These are phyloP conservation scores for Limnanthes douglasii DNA, from an alignment of 345 rosid genomes.

Conservation along the genomic window DNA sequence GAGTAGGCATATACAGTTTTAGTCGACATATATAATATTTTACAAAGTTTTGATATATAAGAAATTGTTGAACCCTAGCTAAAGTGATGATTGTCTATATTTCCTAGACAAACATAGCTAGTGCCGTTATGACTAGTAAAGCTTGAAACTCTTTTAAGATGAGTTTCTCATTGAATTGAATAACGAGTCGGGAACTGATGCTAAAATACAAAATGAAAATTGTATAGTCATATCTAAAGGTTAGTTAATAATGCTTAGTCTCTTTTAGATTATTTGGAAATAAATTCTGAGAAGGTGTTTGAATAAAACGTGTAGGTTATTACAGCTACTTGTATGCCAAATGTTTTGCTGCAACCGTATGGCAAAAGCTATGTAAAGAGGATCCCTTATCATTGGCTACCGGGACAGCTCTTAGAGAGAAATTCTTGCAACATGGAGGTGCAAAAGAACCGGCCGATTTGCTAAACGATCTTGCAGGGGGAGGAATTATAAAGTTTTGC, in stretches of 20 bases:
- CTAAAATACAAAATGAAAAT: no score
- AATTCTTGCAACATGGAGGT: conserved; percentile 71
- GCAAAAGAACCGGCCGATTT: conserved; percentile 70
- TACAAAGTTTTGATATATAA: background rate
- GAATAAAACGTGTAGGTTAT: conserved; percentile 30
- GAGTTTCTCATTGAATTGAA: no score
- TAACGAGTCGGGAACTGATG: no score
- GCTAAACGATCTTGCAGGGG: conserved; percentile 51
- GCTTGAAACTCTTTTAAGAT: no score
- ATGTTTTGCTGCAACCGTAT: conserved; percentile 80
- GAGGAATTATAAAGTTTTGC: conserved; percentile 31
- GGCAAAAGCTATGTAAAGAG: conserved; percentile 66
- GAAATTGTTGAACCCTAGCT: no score
- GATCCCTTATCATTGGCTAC: conserved; percentile 71
- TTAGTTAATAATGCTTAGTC: no score
- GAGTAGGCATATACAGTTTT: no score
- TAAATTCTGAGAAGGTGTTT: background rate
- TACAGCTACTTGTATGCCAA: conserved; percentile 78
- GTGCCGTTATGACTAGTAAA: no score
- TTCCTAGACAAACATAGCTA: no score
- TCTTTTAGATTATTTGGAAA: no score
- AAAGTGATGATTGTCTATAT: no score
- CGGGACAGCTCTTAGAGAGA: conserved; percentile 53
- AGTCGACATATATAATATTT: background rate
- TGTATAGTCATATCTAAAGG: no score